A percentile compares a stretch with the other conserved stretches of the same genome.
phyloP scores from a whole-genome alignment of 352 stramenopile genomes.

The Phytopythium aichiense region DNA sequence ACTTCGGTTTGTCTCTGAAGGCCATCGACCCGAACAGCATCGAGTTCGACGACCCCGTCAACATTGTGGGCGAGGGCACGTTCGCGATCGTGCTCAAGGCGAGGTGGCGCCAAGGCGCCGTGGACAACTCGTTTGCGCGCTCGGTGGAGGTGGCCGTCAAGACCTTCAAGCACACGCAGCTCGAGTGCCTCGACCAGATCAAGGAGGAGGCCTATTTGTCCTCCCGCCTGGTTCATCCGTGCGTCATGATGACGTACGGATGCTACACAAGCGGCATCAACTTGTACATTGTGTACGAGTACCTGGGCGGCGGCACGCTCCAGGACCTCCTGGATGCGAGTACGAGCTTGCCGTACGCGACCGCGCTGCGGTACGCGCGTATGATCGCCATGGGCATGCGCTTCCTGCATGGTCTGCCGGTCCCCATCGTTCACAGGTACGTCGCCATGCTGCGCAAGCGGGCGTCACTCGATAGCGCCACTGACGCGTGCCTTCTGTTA shows the following conservation, averaged over 20 bases:
- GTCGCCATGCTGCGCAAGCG: background rate
- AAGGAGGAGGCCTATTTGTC: slow-evolving; percentile 81
- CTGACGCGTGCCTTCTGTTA: background rate
- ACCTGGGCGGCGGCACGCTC: slow-evolving; percentile 74
- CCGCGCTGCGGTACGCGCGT: slow-evolving; percentile 63
- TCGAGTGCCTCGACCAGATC: slow-evolving; percentile 72
- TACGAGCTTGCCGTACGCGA: slow-evolving; percentile 50
- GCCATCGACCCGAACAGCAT: slow-evolving; percentile 71
- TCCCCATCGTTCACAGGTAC: slow-evolving; percentile 74
- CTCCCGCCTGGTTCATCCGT: slow-evolving; percentile 72
- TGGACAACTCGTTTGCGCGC: slow-evolving; percentile 35
- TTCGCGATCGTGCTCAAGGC: slow-evolving; percentile 77
- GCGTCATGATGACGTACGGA: slow-evolving; percentile 82
- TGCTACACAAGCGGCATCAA: slow-evolving; percentile 79
- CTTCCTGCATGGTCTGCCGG: slow-evolving; percentile 65
- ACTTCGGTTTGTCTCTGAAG: slow-evolving; percentile 77
- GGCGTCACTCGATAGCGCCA: background rate
- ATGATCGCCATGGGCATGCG: slow-evolving; percentile 83
- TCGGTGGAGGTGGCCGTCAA: slow-evolving; percentile 77
- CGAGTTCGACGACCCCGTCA: slow-evolving; percentile 74
- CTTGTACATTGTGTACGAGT: slow-evolving; percentile 83
- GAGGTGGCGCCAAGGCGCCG: slow-evolving; percentile 52
- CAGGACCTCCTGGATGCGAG: slow-evolving; percentile 65
- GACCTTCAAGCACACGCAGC: slow-evolving; percentile 76
- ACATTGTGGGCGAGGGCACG: slow-evolving; percentile 76